A percentile compares a stretch with the other conserved stretches of the same genome.
These are phyloP conservation scores for Paraphaeosphaeria minitans DNA, from an alignment of 2,329 filamentous ascomycete species.

Conservation along the genomic window DNA sequence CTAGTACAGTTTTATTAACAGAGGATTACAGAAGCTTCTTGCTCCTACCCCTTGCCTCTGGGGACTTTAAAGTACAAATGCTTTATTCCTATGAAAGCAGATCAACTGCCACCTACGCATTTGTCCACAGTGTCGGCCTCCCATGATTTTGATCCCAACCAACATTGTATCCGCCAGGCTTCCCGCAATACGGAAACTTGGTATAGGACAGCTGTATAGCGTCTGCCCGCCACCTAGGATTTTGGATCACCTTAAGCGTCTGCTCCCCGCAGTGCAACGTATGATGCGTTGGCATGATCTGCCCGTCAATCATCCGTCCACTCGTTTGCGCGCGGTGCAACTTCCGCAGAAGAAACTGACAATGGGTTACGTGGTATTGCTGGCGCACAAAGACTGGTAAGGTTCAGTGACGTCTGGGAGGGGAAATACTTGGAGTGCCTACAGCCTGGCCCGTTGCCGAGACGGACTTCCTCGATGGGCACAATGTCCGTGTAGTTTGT, in stretches of 20 bases:
- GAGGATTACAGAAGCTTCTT: no score
- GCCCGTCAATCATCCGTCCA: conserved; percentile 6
- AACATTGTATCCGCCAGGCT: conserved; percentile 10
- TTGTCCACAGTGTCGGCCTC: not conserved
- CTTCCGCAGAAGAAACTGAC: conserved; percentile 9
- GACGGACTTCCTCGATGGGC: conserved; percentile 3
- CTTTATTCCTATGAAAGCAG: conserved; percentile 39
- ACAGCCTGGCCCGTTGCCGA: conserved; percentile 3
- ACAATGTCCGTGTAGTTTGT: conserved; percentile 6
- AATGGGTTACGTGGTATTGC: conserved; percentile 9
- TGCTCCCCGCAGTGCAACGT: conserved; percentile 8
- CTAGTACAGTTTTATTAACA: no score
- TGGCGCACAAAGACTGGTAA: conserved; percentile 50
- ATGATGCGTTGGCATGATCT: conserved; percentile 10
- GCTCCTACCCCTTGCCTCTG: no score
- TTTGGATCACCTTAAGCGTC: not conserved
- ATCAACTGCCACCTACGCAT: conserved; percentile 20
- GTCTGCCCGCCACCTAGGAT: not conserved
- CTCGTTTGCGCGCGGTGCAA: conserved; percentile 5
- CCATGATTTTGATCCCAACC: conserved; percentile 1
- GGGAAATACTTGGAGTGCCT: not conserved
- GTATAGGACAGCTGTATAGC: conserved; percentile 11
- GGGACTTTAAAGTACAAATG: not conserved
- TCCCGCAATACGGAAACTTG: conserved; percentile 11
- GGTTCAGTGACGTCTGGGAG: not conserved